Evolutionary conservation across 192 early-diverging fungal genomes (phyloP).

Genomic region (Kickxella alabastrina): DNA sequence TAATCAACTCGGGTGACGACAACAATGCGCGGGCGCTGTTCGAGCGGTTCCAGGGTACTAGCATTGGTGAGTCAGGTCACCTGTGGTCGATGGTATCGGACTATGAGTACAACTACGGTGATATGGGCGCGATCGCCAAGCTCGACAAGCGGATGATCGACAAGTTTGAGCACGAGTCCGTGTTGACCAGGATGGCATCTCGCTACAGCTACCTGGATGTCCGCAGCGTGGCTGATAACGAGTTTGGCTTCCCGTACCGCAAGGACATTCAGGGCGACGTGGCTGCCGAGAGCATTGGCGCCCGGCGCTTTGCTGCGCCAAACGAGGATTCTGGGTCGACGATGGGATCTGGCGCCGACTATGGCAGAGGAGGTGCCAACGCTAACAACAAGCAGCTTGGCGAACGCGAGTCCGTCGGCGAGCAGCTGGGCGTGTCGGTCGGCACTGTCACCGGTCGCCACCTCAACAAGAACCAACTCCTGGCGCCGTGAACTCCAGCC

Average conservation of each 20-base stretch:
- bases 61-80: constrained; percentile 62
- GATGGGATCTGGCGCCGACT: background rate
- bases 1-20: constrained; percentile 87
- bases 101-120: constrained; percentile 86
- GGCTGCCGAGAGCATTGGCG: background rate
- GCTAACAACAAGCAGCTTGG: background rate
- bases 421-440: constrained; percentile 19
- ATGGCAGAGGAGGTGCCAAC: background rate
- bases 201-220: constrained; percentile 78
- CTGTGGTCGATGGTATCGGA: constrained; percentile 82
- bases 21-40: constrained; percentile 88
- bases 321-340: background rate
- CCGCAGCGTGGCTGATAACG: constrained; percentile 63
- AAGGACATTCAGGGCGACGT: constrained; percentile 13
- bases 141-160: constrained; percentile 75
- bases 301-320: background rate
- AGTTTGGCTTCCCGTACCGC: constrained; percentile 63
- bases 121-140: constrained; percentile 67
- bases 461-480: constrained; percentile 30
- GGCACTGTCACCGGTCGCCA: constrained; percentile 35
- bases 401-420: constrained; percentile 4
- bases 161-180: constrained; percentile 66
- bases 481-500: constrained; percentile 22
- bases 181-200: constrained; percentile 58
- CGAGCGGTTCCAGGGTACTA: constrained; percentile 75